These are phyloP conservation scores for Hypoxylon sp. DNA, from an alignment of 2,329 filamentous ascomycete species.

Conservation along the genomic window DNA sequence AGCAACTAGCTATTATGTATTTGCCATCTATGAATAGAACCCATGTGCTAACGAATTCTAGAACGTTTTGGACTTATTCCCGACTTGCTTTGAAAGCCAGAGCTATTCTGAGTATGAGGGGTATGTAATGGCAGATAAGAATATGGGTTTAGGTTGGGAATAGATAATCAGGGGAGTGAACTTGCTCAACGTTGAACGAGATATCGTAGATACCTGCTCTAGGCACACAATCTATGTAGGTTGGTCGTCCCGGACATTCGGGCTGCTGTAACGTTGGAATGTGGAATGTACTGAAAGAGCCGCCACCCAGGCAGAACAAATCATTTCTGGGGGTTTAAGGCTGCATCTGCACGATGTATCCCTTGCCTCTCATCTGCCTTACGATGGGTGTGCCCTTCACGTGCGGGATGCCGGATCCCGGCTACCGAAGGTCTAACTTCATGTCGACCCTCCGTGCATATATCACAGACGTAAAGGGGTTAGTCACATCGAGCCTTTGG, in stretches of 20 bases:
- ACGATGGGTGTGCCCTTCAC: not conserved
- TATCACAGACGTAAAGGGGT: not conserved
- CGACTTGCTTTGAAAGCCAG: not conserved
- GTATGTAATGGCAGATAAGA: not conserved
- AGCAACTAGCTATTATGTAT: constrained; percentile 10
- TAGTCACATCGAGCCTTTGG: not conserved
- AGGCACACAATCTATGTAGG: not conserved
- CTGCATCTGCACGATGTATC: constrained; percentile 27
- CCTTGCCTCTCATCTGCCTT: constrained; percentile 16
- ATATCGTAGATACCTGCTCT: not conserved
- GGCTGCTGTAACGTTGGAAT: not conserved
- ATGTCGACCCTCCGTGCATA: not conserved
- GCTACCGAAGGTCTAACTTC: constrained; percentile 8
- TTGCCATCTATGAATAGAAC: constrained; percentile 22
- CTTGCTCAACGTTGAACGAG: not conserved
- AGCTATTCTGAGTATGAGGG: not conserved
- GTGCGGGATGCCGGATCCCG: constrained; percentile 10
- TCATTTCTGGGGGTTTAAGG: constrained; percentile 16
- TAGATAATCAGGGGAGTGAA: not conserved
- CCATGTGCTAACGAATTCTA: constrained; percentile 16
- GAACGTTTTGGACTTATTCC: not conserved
- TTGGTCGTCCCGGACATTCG: not conserved
- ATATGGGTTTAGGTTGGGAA: not conserved
- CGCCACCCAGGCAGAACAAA: not conserved
- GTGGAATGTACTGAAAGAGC: not conserved